These are phyloP conservation scores for Amanita thiersii DNA, from an alignment of 768 basidiomycete species.

Conservation along the genomic window DNA sequence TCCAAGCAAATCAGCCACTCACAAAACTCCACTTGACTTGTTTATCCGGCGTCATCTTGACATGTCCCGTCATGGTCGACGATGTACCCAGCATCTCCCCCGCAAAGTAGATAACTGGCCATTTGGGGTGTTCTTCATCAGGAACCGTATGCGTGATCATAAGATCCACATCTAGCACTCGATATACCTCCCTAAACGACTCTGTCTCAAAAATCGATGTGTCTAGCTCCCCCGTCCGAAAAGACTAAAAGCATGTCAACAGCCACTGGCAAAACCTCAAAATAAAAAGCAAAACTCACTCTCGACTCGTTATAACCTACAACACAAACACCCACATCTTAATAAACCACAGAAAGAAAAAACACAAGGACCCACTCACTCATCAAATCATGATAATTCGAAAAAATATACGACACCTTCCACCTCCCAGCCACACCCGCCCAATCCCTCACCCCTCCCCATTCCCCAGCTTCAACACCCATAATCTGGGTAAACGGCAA, in stretches of 20 bases:
- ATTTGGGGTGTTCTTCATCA: conserved; percentile 39
- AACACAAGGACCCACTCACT: conserved; percentile 41
- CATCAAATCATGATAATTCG: conserved; percentile 59
- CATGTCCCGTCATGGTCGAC: conserved; percentile 43
- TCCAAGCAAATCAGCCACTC: conserved; percentile 17
- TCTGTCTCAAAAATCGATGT: conserved; percentile 40
- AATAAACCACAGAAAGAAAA: conserved; percentile 10
- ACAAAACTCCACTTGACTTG: conserved; percentile 62
- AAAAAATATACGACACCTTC: conserved; percentile 59
- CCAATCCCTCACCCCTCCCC: conserved; percentile 41
- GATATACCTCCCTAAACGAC: conserved; percentile 44
- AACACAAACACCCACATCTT: not conserved
- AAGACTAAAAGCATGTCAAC: not conserved
- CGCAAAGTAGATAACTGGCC: conserved; percentile 45
- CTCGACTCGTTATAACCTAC: conserved; percentile 41
- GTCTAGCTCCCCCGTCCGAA: conserved; percentile 27
- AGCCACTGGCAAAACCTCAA: not conserved
- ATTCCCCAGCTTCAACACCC: conserved; percentile 28
- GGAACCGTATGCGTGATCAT: conserved; percentile 28
- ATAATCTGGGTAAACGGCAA: conserved; percentile 46
- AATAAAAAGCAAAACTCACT: conserved; percentile 15
- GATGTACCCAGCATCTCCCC: conserved; percentile 41
- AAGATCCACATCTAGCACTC: conserved; percentile 39
- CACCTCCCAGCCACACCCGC: conserved; percentile 52
- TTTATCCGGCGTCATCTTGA: conserved; percentile 48